Percentiles rank a stretch among this genome's conserved stretches.
Conservation (phyloP, 2,329 filamentous ascomycete species). For the Pseudopyrenochaeta lycopersici region DNA sequence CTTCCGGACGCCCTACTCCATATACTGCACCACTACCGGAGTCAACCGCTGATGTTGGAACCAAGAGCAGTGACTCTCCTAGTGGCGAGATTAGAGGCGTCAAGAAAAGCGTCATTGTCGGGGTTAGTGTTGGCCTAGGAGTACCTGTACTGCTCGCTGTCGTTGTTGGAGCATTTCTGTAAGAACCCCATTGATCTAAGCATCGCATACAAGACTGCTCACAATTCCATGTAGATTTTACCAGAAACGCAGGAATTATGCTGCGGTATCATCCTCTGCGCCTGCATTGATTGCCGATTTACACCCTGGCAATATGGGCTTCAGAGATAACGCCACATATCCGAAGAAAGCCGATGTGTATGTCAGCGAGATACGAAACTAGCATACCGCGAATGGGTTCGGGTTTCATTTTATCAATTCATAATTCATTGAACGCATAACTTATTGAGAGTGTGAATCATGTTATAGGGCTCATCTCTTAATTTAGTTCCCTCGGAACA, state of each 20-base stretch:
- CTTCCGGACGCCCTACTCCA: slow-evolving; percentile 54
- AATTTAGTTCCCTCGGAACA: too few species aligned
- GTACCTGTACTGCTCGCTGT: slow-evolving; percentile 49
- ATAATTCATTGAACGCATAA: too few species aligned
- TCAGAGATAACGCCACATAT: background rate
- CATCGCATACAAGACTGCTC: too few species aligned
- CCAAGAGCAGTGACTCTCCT: too few species aligned
- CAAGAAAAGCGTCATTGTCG: slow-evolving; percentile 59
- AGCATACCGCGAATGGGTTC: too few species aligned
- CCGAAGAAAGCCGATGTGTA: background rate
- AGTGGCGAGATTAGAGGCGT: too few species aligned
- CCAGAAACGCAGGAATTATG: background rate
- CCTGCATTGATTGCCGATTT: background rate
- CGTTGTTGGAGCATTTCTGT: slow-evolving; percentile 17
- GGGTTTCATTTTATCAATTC: too few species aligned
- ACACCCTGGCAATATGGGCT: background rate
- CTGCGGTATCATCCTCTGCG: background rate
- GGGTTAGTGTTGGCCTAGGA: slow-evolving; percentile 59
- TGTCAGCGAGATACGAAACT: background rate
- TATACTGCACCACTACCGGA: background rate
- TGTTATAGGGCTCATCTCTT: too few species aligned
- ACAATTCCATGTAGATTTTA: background rate
- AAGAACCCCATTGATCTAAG: background rate
- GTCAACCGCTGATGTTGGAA: too few species aligned
- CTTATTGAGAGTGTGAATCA: too few species aligned